Evolutionary conservation across 2,329 filamentous ascomycete genomes (phyloP), one percentile per base, ranked within the genome.

Genomic region (Fusarium udum): DNA sequence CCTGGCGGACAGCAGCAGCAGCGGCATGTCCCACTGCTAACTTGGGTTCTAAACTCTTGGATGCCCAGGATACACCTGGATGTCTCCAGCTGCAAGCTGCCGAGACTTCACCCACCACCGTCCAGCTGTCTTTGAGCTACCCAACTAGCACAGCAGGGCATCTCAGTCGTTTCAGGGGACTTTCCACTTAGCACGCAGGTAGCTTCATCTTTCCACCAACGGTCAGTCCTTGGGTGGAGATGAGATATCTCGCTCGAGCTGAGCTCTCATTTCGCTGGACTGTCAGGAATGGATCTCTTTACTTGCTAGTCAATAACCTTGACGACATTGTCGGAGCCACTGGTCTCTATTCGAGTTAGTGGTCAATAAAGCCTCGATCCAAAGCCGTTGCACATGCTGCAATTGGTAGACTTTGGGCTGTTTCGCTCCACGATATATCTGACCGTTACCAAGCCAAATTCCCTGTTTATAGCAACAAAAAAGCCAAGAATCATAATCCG

Each of bases 61-160:
- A 66, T 60, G 59, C 64, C 72, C 53, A 63, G 75, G 75, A 76
- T 75, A 64, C 57, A 75, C 64, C 75, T 64, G 73, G 69, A 61
- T 71, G 39, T 40, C 69, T 56, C 58, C 58, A 64, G 51, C 55
- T 66, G 58, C 59, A 71, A 56, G 73, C 48, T 64, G 73, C 71
- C 73, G 75, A 66, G 70, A 71, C 67, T 61, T 63, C 48, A 63
- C 53, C 49, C 42, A 71, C 45, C 62, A 74, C 51, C 34, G 45
- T 36, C 53, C 64, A 61, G 55, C 51, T 73, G 45, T 49, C 53
- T 66, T 55, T 61, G 55, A 61, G 55, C 64, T 52, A 52, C 49
- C 49, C 49, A 52, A 52, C 49, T 71, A 71, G 67, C 45, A 71
- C 71, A 73, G 12, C 71, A 74, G 67, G 55, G 62, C 71, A 61